phyloP scores from a whole-genome alignment of 2,329 filamentous ascomycete species.

The Gaeumannomyces sp. region DNA sequence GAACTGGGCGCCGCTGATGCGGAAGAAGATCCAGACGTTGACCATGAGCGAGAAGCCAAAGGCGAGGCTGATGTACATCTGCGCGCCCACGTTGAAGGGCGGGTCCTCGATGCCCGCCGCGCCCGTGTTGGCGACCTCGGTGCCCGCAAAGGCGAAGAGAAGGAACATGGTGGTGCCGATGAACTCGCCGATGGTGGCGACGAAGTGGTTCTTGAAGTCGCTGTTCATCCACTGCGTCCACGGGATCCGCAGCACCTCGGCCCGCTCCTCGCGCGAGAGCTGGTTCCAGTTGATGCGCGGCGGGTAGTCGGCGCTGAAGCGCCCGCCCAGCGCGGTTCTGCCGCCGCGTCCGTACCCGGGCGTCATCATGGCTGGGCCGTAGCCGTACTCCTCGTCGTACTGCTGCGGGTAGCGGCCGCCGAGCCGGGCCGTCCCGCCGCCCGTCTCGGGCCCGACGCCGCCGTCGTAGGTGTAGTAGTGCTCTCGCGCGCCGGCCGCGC shows the following conservation, averaged over 20 bases:
- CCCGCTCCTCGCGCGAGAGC: constrained; percentile 7
- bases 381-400: constrained; percentile 10
- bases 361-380: neutral
- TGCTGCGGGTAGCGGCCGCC: neutral
- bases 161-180: constrained; percentile 43
- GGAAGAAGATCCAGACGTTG: constrained; percentile 52
- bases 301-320: constrained; percentile 1
- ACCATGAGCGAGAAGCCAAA: constrained; percentile 46
- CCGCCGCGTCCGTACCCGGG: neutral
- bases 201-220: constrained; percentile 25
- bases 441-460: neutral
- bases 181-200: constrained; percentile 42
- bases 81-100: constrained; percentile 22
- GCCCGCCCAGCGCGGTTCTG: neutral
- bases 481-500: neutral
- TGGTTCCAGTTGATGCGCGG: constrained; percentile 9
- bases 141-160: constrained; percentile 32
- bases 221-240: constrained; percentile 11
- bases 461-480: constrained; percentile 2
- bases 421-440: neutral
- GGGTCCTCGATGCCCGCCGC: neutral
- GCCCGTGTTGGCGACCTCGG: constrained; percentile 18
- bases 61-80: constrained; percentile 43
- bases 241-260: constrained; percentile 6
- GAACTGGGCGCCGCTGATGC: constrained; percentile 46